A percentile compares a stretch with the other conserved stretches of the same genome.
phyloP scores from a whole-genome alignment of 2,329 filamentous ascomycete genomes.

The Penicillium sp. region DNA sequence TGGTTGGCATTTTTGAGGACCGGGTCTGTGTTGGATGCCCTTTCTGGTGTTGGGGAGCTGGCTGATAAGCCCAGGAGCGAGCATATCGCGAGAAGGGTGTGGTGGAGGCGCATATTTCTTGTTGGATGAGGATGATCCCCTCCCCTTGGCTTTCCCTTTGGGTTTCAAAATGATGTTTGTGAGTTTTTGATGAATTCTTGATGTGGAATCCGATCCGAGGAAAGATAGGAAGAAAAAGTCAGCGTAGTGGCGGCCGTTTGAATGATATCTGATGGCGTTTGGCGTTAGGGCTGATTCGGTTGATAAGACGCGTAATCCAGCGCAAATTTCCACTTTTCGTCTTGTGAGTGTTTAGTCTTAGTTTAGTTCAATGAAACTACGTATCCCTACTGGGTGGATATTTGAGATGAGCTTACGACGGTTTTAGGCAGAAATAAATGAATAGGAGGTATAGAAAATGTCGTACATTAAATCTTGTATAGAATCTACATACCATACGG shows the following conservation, averaged over 20 bases:
- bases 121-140: background rate
- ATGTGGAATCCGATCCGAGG: background rate
- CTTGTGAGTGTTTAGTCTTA: background rate
- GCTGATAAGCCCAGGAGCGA: constrained; percentile 8
- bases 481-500: too few species aligned
- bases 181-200: background rate
- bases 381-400: background rate
- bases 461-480: background rate
- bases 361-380: background rate
- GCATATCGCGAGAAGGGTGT: constrained; percentile 8
- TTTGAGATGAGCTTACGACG: background rate
- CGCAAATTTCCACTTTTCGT: background rate
- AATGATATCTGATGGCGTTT: background rate
- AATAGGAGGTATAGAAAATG: background rate
- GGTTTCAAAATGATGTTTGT: background rate
- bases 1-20: constrained; percentile 54
- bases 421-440: background rate
- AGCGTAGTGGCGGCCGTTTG: background rate
- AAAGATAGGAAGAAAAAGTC: background rate
- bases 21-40: background rate
- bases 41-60: constrained; percentile 34
- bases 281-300: background rate
- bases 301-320: constrained; percentile 5
- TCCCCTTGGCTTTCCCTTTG: background rate
- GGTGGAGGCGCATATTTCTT: constrained; percentile 10